Percentiles rank a stretch among this genome's conserved stretches.
Evolutionary conservation across 192 early-diverging fungal species (phyloP).

Genomic region (Umbelopsis ramanniana): DNA sequence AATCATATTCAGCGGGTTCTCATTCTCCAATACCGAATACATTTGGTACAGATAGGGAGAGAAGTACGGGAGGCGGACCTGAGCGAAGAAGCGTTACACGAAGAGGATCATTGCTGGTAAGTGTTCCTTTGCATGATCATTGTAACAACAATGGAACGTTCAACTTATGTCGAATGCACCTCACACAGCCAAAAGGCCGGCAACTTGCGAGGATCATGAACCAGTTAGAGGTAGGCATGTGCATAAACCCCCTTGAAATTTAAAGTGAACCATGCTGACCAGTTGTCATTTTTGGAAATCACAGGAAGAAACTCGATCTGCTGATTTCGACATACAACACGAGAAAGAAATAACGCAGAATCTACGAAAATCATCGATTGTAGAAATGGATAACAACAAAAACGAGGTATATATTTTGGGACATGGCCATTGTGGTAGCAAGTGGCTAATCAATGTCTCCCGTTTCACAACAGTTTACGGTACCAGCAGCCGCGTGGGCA

Average conservation of each 20-base stretch:
- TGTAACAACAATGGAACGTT: too few species aligned
- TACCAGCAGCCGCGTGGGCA: constrained; percentile 30
- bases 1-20: constrained; percentile 3
- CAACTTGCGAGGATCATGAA: constrained; percentile 30
- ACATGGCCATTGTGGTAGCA: not conserved
- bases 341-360: constrained; percentile 33
- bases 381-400: not conserved
- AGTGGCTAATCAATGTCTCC: not conserved
- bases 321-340: constrained; percentile 37
- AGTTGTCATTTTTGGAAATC: constrained; percentile 2
- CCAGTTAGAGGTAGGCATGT: constrained; percentile 27
- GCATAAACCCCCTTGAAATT: not conserved
- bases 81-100: constrained; percentile 32
- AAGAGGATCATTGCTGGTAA: constrained; percentile 35
- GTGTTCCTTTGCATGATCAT: not conserved
- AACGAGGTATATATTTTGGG: not conserved
- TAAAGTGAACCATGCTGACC: not conserved
- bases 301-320: constrained; percentile 36
- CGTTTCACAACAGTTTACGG: not conserved
- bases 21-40: not conserved
- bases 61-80: constrained; percentile 19
- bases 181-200: constrained; percentile 31
- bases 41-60: not conserved
- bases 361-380: constrained; percentile 18
- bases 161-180: not conserved